phyloP scores from a whole-genome alignment of 352 stramenopile genomes.

The Globisporangium mamillatum region DNA sequence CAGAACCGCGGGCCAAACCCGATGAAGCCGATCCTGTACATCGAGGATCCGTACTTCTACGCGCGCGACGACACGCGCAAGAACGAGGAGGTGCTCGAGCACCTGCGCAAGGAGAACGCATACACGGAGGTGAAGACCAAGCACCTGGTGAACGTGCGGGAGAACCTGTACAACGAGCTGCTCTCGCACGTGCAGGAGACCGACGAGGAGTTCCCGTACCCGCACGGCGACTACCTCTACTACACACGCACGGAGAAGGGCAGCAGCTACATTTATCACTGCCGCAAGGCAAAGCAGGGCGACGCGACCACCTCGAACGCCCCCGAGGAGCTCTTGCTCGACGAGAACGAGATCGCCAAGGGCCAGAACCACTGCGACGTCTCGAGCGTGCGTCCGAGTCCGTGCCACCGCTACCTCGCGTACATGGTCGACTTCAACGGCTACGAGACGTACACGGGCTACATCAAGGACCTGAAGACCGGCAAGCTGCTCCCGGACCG shows the following conservation, averaged over 20 bases:
- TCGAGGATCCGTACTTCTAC: slow-evolving; percentile 96
- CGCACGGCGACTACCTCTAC: slow-evolving; percentile 82
- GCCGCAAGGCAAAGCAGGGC: slow-evolving; percentile 60
- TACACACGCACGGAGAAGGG: slow-evolving; percentile 88
- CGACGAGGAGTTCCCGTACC: slow-evolving; percentile 81
- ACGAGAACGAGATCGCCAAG: slow-evolving; percentile 92
- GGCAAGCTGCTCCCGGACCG: slow-evolving; percentile 65
- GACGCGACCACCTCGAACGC: slow-evolving; percentile 39
- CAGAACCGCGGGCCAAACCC: slow-evolving; percentile 83
- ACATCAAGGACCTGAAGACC: slow-evolving; percentile 84
- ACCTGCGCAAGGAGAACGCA: slow-evolving; percentile 92
- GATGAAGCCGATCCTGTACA: slow-evolving; percentile 86
- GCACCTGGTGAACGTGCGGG: slow-evolving; percentile 78
- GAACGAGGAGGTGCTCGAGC: slow-evolving; percentile 89
- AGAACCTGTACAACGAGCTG: slow-evolving; percentile 93
- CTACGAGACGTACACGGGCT: slow-evolving; percentile 92
- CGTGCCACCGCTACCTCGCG: slow-evolving; percentile 89
- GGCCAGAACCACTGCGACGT: slow-evolving; percentile 85
- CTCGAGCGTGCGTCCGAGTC: slow-evolving; percentile 72
- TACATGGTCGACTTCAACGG: slow-evolving; percentile 95
- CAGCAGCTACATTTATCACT: slow-evolving; percentile 78
- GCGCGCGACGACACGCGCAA: slow-evolving; percentile 92
- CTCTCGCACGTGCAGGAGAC: slow-evolving; percentile 89
- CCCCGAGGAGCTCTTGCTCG: slow-evolving; percentile 90
- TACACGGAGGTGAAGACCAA: slow-evolving; percentile 88